Evolutionary conservation across 1,139 yeast genomes (phyloP).

Genomic region (Saccharomyces hybrid): DNA sequence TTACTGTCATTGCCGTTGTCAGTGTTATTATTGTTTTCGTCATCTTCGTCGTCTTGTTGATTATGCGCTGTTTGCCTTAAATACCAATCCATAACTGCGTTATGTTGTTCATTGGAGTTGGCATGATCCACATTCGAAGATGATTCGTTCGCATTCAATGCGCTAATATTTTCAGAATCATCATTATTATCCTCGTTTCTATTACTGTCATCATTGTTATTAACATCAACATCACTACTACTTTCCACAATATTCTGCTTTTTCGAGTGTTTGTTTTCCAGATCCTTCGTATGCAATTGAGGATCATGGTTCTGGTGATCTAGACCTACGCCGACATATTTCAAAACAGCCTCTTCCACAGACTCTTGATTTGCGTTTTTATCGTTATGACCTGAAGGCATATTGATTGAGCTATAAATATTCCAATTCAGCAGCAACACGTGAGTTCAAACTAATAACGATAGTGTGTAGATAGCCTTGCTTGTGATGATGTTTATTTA

Average conservation of each 20-base stretch:
- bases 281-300: background rate
- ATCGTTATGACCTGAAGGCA: constrained; percentile 8
- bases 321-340: constrained; percentile 43
- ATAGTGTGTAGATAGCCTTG: background rate
- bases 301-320: background rate
- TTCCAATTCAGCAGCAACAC: constrained; percentile 3
- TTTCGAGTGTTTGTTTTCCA: background rate
- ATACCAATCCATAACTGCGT: constrained; percentile 31
- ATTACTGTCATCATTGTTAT: constrained; percentile 15
- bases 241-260: constrained; percentile 3
- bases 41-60: constrained; percentile 18
- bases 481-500: background rate
- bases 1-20: constrained; percentile 1
- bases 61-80: constrained; percentile 17
- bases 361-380: constrained; percentile 20
- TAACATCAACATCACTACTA: background rate
- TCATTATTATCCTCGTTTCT: constrained; percentile 10
- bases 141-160: background rate
- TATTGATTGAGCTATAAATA: constrained; percentile 4
- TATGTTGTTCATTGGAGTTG: constrained; percentile 30
- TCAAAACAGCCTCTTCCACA: constrained; percentile 58
- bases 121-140: constrained; percentile 11
- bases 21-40: constrained; percentile 7
- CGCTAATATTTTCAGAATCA: constrained; percentile 1
- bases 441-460: background rate